phyloP scores from a whole-genome alignment of 805 yeast genomes.

The Kodamaea fukazawae region DNA sequence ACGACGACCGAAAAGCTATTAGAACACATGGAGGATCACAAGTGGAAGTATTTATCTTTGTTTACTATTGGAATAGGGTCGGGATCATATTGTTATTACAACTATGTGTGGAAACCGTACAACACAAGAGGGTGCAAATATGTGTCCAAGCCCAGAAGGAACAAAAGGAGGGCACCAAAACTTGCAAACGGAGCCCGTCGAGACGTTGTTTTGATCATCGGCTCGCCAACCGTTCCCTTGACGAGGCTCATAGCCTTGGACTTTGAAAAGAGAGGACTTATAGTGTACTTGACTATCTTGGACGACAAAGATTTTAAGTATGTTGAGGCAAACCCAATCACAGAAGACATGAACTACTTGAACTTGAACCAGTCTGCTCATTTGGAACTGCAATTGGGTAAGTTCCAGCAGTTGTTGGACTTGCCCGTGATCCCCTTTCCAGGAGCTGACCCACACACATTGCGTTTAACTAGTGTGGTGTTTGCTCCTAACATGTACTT shows the following conservation, averaged over 20 bases:
- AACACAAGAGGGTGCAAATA: not conserved
- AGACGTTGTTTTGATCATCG: conserved; percentile 72
- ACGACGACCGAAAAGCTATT: conserved; percentile 2
- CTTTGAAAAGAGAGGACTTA: conserved; percentile 74
- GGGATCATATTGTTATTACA: conserved; percentile 12
- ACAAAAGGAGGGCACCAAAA: conserved; percentile 56
- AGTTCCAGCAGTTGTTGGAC: conserved; percentile 48
- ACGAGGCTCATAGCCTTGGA: conserved; percentile 69
- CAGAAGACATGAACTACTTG: conserved; percentile 67
- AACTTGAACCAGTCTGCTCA: conserved; percentile 48
- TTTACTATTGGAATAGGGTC: conserved; percentile 28
- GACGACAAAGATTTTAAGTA: conserved; percentile 55
- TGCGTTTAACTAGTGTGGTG: conserved; percentile 62
- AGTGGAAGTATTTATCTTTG: conserved; percentile 13
- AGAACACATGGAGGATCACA: conserved; percentile 4
- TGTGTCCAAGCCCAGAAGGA: conserved; percentile 3
- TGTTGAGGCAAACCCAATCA: conserved; percentile 53
- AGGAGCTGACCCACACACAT: conserved; percentile 54
- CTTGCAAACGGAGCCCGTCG: conserved; percentile 68
- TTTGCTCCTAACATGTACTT: conserved; percentile 68
- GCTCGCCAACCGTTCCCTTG: conserved; percentile 74
- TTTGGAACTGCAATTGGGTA: conserved; percentile 46
- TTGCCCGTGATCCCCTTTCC: conserved; percentile 58
- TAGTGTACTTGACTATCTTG: conserved; percentile 74
- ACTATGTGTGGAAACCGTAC: not conserved